Base-by-base conservation (phyloP, 805 yeast species). In the Lachancea nothofagi region DNA sequence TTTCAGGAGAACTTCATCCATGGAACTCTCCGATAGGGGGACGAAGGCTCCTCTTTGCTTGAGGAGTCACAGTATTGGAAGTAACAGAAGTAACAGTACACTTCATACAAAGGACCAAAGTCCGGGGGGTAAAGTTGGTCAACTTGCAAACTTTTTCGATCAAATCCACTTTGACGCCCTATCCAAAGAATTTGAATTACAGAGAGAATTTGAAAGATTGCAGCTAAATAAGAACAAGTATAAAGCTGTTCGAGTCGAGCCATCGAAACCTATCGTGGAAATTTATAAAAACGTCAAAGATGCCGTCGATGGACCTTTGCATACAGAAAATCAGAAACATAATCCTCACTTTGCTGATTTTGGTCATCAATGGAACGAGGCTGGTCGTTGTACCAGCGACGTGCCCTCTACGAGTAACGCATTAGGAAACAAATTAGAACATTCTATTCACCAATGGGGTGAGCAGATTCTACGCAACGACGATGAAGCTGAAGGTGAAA, bases 211-310 rank as follows among this genome's bases (percentile, higher is more conserved):
- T 32, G 96, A 90, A 55, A 72, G 87, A 43, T 66, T 72, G 41
- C 78, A 81, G 45, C 55, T 85, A 30, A 70, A 76, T 31, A 69
- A 65, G 47, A 71, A 78, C 49, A 74, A 80, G 50, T 77, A 78
- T 55, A 70, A 79, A 44, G 86, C 90, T 0, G 66, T 70, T 10
- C 88, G 93, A 5, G 75, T 86, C 36, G 77, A 78, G 18, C 74
- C 79, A 1, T 78, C 93, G 1, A 80, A 75, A 43, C 97, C 98
- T 0, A 82, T 86, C 41, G 97, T 89, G 17, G 96, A 89, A 51
- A 83, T 93, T 19, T 93, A 83, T 57, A 80, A 86, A 49, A 81
- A 85, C 53, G 93, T 85, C 9, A 79, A 81, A 44, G 97, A 89
- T 62, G 96, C 94, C 1, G 93, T 87, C 5, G 83, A 76, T 40